Evolutionary conservation across 176 grass and related monocot species (phyloP), one percentile per base, ranked within the genome.

Genomic region (Poa annua): DNA sequence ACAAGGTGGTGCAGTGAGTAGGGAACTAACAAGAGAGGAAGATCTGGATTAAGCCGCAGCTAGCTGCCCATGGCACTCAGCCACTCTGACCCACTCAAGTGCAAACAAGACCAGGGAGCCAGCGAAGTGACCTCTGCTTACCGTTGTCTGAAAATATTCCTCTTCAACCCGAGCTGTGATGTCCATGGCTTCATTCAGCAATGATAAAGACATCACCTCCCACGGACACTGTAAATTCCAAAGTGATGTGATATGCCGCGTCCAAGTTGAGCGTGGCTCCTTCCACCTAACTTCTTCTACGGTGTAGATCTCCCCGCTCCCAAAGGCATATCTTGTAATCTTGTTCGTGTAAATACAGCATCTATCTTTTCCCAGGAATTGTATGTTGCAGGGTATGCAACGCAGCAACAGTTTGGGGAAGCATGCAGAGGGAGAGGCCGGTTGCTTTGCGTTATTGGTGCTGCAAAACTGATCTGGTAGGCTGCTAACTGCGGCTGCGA

Each of bases 81-180:
- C 71, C 56, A 80, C 75, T 42, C 20, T 63, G 82, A 76, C 32
- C 71, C 63, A 81, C 83, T 90, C 79, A 11, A 90, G 79, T 83
- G 66, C 47, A 55, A 57, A 66, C 42, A 69, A 64, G 79, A 86
- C 82, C 35, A 17, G 29, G 57, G n/a, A 32, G 29, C 66, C 36
- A 78, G 53, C 63, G 19, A 85, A 89, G 78, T 64, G 61, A 68
- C 72, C 56, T 70, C 54, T 82, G 53, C 67, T 64, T 77, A 77
- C 78, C 76, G 83, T 89, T 89, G 86, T 86, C 83, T 66, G 59
- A 52, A 79, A 86, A 90, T 90, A 90, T 86, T 90, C 88, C 66
- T 49, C 57, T 78, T 78, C 56, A 26, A 70, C 63, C 54, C 12
- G 35, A 54, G 78, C 51, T 66, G 66, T 77, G 73, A 60, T 75